Conservation (phyloP, 371 early-diverging fungal genomes). For the Chytridiales sp. region DNA sequence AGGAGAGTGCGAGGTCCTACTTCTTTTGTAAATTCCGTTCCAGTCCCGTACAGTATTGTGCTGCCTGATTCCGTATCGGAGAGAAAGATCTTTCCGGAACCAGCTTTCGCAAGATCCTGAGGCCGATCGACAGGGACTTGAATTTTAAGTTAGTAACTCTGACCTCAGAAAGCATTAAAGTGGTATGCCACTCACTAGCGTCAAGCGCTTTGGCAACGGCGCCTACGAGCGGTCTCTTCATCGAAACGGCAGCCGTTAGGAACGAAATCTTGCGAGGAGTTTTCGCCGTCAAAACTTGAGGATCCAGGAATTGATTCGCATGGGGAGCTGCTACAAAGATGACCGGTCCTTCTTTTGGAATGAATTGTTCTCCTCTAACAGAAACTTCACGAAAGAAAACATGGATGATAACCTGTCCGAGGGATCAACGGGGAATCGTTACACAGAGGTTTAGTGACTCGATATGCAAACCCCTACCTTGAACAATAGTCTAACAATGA, state of each 20-base stretch:
- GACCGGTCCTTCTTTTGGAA: constrained; percentile 82
- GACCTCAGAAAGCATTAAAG: no score
- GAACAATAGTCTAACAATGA: no score
- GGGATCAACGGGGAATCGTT: no score
- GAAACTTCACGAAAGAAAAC: constrained; percentile 89
- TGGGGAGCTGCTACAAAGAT: constrained; percentile 97
- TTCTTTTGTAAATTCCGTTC: constrained; percentile 67
- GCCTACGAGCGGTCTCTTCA: constrained; percentile 23
- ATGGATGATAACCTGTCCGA: no score
- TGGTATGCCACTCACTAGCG: no score
- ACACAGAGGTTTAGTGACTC: no score
- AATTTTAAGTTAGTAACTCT: neutral
- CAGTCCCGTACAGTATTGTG: neutral
- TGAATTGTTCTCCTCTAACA: constrained; percentile 76
- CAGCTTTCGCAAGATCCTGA: constrained; percentile 79
- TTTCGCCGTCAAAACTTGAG: constrained; percentile 74
- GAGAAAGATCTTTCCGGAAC: constrained; percentile 65
- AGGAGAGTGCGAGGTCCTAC: constrained; percentile 60
- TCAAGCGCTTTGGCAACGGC: no score
- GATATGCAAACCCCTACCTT: no score
- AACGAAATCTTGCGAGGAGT: constrained; percentile 76
- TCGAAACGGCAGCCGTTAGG: constrained; percentile 67
- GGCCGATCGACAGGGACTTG: constrained; percentile 89
- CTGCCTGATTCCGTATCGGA: constrained; percentile 58
- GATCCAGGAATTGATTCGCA: constrained; percentile 96